Evolutionary conservation across 2,329 filamentous ascomycete species (phyloP), one percentile per base, ranked within the genome.

Genomic region (Xylaria sp.): DNA sequence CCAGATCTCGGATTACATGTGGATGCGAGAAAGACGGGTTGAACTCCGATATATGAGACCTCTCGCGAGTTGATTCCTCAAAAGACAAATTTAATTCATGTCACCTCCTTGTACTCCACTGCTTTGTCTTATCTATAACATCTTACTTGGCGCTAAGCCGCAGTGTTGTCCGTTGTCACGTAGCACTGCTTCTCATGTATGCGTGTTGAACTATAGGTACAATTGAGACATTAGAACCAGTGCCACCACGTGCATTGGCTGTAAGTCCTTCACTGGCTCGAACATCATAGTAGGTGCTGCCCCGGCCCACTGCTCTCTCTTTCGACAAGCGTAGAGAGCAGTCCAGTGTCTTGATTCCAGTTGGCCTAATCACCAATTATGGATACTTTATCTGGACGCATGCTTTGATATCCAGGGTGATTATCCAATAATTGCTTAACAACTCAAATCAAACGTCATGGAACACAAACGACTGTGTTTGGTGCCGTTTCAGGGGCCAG

Each of bases 401-500:
- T 48, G 32, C 32, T 34, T 18, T 44, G 41, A 44, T 51, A 50
- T 13, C 12, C 7, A 13, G 37, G 5, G 5, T 12, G 23, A 20
- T 25, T 39, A 39, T 12, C 6, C 32, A 48, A 28, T n/a, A 48
- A 56, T 56, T 39, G 52, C 25, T n/a, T 25, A 20, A 25, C 39
- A 39, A n/a, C 2, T n/a, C 3, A 25, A 3, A 39, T 28, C 10
- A 15, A 25, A 15, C 25, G 15, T 32, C 20, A 23, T 12, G 2
- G n/a, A 8, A 8, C 20, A 32, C 23, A 37, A 56, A 44, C 41
- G n/a, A 18, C 4, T 3, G n/a, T 57, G 23, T n/a, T n/a, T 55
- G 3, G 41, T 64, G 48, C 55, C 48, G 51, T 20, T 68, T 39
- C 7, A 48, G 50, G 50, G 34, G 20, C 28, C 28, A 56, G 41